phyloP scores from a whole-genome alignment of 306 rosid species.

The Fragaria vesca region DNA sequence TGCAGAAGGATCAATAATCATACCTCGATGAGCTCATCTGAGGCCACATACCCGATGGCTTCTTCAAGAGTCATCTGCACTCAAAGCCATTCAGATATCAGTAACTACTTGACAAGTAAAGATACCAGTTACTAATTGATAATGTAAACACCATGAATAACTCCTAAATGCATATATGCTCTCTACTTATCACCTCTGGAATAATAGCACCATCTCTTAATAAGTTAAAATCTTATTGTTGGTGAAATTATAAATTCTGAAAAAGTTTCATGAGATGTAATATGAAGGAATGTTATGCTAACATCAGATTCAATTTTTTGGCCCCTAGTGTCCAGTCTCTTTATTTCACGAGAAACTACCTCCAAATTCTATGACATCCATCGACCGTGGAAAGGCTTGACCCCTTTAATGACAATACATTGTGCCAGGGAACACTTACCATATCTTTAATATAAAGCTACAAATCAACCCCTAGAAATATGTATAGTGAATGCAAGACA shows the following conservation, averaged over 20 bases:
- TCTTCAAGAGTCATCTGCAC: constrained; percentile 95
- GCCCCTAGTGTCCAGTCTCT: background rate
- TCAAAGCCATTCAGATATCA: constrained; percentile 31
- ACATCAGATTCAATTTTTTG: background rate
- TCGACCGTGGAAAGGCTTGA: background rate
- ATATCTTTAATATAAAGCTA: background rate
- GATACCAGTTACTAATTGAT: constrained; percentile 14
- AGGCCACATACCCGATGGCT: constrained; percentile 95
- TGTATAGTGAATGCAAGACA: background rate
- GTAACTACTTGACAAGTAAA: constrained; percentile 3
- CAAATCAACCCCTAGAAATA: background rate
- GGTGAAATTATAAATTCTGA: background rate
- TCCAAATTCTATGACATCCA: background rate
- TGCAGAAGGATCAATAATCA: background rate
- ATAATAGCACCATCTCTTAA: background rate
- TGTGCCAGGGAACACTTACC: background rate
- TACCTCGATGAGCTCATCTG: constrained; percentile 97
- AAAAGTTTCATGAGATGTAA: background rate
- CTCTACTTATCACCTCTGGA: background rate
- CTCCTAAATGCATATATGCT: background rate
- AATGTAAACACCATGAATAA: background rate
- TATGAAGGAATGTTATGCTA: background rate
- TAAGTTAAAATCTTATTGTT: background rate
- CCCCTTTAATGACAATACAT: background rate
- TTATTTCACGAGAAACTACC: background rate